These are phyloP conservation scores for Cardamine resedifolia DNA, from an alignment of 345 rosid genomes.

Conservation along the genomic window DNA sequence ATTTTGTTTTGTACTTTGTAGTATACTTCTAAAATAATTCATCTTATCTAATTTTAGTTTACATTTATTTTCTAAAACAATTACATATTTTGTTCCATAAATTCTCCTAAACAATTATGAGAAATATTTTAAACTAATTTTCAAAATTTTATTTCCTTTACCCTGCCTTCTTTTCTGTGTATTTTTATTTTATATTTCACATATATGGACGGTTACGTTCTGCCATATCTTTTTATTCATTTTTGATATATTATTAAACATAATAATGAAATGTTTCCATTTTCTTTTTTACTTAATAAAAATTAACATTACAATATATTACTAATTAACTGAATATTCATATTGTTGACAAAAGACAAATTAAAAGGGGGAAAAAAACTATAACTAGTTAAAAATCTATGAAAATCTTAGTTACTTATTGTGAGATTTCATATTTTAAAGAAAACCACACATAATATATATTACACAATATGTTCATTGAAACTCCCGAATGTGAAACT, in stretches of 20 bases:
- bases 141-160: slow-evolving; percentile 17
- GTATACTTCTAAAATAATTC: not conserved
- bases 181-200: not conserved
- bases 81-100: not conserved
- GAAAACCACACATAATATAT: not conserved
- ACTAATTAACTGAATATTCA: not conserved
- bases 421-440: not conserved
- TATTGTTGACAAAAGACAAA: not conserved
- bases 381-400: not conserved
- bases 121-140: not conserved
- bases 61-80: not conserved
- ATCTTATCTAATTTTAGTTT: not conserved
- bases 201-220: not conserved
- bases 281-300: not conserved
- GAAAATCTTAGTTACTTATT: not conserved
- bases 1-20: too few species aligned
- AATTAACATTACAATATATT: not conserved
- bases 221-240: not conserved
- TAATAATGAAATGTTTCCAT: not conserved
- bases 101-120: not conserved
- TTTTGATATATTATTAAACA: not conserved
- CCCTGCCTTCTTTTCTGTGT: not conserved
- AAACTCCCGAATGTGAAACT: not conserved
- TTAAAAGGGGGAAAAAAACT: not conserved
- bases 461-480: not conserved